phyloP scores from a whole-genome alignment of 345 rosid species.

The Atalantia buxifolia region DNA sequence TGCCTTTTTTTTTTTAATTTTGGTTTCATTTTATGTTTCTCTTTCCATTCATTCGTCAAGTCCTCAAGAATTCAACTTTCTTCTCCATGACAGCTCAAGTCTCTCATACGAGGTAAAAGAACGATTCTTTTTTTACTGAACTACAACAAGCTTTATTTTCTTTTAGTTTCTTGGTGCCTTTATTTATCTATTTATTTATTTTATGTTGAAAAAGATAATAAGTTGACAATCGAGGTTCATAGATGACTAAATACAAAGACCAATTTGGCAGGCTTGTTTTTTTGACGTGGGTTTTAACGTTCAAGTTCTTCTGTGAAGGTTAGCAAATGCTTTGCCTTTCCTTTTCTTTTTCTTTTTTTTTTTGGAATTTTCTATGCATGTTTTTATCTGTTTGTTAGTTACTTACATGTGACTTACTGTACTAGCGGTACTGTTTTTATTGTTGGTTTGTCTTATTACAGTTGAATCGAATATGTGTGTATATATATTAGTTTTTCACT shows the following conservation, averaged over 20 bases:
- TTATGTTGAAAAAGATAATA: slow-evolving; percentile 1
- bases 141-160: slow-evolving; percentile 18
- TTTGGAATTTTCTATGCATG: slow-evolving; percentile 5
- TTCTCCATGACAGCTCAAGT: slow-evolving; percentile 22
- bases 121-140: slow-evolving; percentile 5
- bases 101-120: slow-evolving; percentile 27
- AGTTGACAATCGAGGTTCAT: slow-evolving; percentile 37
- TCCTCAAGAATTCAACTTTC: slow-evolving; percentile 27
- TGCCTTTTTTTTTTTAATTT: too few species aligned
- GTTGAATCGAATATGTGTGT: background rate
- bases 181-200: slow-evolving; percentile 25
- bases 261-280: slow-evolving; percentile 28
- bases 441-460: background rate
- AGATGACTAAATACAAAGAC: slow-evolving; percentile 24
- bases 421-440: background rate
- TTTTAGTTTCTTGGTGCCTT: slow-evolving; percentile 15
- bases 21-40: background rate
- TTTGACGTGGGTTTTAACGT: slow-evolving; percentile 47
- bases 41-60: slow-evolving; percentile 8
- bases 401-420: slow-evolving; percentile 7
- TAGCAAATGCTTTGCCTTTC: slow-evolving; percentile 8
- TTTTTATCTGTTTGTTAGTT: slow-evolving; percentile 1
- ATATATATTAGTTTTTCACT: too few species aligned
- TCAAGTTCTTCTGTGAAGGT: slow-evolving; percentile 40
- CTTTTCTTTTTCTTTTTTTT: too few species aligned